Base-by-base conservation (phyloP, 2,329 filamentous ascomycete genomes). In the Lomentospora prolificans region DNA sequence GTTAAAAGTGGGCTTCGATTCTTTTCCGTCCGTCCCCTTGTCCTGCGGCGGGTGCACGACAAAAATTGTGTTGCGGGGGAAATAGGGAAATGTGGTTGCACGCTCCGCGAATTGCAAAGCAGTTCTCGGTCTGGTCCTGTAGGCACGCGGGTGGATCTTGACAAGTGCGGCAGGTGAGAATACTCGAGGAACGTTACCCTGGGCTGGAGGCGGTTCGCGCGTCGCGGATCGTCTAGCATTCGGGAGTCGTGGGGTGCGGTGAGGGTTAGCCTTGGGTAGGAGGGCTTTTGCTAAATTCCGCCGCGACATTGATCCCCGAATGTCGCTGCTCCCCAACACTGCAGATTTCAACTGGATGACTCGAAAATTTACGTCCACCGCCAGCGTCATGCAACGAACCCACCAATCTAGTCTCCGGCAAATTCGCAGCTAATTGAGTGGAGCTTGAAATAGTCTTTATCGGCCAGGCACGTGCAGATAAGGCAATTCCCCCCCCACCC, bases 1-100 rank as follows among this genome's bases (percentile, higher is more conserved):
- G n/a, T n/a, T n/a, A n/a, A n/a, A n/a, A n/a, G n/a, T n/a, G n/a
- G n/a, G n/a, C n/a, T n/a, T n/a, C n/a, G n/a, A n/a, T n/a, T n/a
- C n/a, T n/a, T n/a, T n/a, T n/a, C n/a, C n/a, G n/a, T n/a, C n/a
- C n/a, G n/a, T n/a, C 36, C 17, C 17, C 25, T 22, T 33, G 28
- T 22, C 50, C 10, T 8, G 31, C 9, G 48, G 55, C 28, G 22
- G 52, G 8, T 44, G 46, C 25, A 59, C n/a, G n/a, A 59, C 53
- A 52, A 59, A 59, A n/a, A 60, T 36, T 44, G 56, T 58, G 14
- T 58, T 41, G 39, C 41, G 12, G 4, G 57, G 27, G 19, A 59
- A 60, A 39, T 51, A 55, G n/a, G 53, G 53, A 24, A n/a, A 25
- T 14, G 19, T 33, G 22, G 3, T 7, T 6, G 36, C 30, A 14